Conservation (phyloP, 2,329 filamentous ascomycete genomes). For the Aspergillus ochraceoroseus region DNA sequence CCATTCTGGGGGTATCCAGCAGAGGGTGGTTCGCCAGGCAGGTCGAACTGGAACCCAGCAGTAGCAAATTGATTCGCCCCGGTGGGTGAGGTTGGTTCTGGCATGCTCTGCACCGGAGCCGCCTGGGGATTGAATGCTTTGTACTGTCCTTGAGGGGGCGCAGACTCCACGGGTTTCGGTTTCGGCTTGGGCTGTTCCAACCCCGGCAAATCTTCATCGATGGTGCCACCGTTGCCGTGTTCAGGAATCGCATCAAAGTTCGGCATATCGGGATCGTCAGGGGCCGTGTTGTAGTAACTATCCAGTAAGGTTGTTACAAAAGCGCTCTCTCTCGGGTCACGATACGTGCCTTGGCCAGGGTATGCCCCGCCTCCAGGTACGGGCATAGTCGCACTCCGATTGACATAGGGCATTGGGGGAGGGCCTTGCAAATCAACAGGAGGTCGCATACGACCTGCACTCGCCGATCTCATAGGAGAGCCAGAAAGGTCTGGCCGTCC, state of each 20-base stretch:
- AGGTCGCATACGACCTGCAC: slow-evolving; percentile 22
- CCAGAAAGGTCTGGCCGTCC: slow-evolving; percentile 24
- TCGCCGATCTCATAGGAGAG: slow-evolving; percentile 26
- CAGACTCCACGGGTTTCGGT: slow-evolving; percentile 20
- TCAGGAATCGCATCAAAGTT: slow-evolving; percentile 57
- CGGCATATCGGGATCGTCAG: slow-evolving; percentile 55
- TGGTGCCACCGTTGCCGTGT: slow-evolving; percentile 22
- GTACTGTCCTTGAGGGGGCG: slow-evolving; percentile 28
- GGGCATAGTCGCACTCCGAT: slow-evolving; percentile 40
- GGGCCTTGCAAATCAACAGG: slow-evolving; percentile 24
- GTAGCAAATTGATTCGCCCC: slow-evolving; percentile 37
- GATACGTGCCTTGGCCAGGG: slow-evolving; percentile 35
- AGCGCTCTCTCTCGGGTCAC: slow-evolving; percentile 27
- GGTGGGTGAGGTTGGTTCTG: slow-evolving; percentile 38
- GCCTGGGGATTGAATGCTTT: slow-evolving; percentile 35
- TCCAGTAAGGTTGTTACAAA: slow-evolving; percentile 45
- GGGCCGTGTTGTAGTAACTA: slow-evolving; percentile 51
- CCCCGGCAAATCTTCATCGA: slow-evolving; percentile 34
- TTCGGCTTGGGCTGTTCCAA: slow-evolving; percentile 33
- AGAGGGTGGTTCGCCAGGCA: slow-evolving; percentile 45
- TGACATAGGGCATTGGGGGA: slow-evolving; percentile 29
- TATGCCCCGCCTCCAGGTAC: slow-evolving; percentile 25
- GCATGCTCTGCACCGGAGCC: slow-evolving; percentile 43
- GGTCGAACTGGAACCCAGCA: slow-evolving; percentile 66
- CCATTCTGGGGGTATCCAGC: slow-evolving; percentile 16